Conservation (phyloP, 2,329 filamentous ascomycete species). For the Colletotrichum sp. region DNA sequence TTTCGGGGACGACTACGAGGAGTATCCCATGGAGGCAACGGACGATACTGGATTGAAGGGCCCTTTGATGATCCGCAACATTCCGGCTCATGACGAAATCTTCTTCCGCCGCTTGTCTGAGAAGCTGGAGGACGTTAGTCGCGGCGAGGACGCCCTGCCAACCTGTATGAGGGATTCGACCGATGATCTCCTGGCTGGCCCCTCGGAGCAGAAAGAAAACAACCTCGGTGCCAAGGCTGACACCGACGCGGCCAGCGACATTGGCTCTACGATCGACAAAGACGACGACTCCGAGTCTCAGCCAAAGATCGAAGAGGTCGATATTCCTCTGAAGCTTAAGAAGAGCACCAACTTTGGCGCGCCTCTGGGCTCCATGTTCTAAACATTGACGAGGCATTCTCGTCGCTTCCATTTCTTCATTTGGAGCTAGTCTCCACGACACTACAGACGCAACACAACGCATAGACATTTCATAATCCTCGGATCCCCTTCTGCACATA, state of each 20-base stretch:
- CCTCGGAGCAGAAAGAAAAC: slow-evolving; percentile 15
- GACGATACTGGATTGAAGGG: slow-evolving; percentile 55
- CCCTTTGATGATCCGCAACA: slow-evolving; percentile 60
- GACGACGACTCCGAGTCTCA: slow-evolving; percentile 28
- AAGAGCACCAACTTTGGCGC: slow-evolving; percentile 40
- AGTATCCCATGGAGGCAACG: slow-evolving; percentile 39
- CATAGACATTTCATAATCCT: neutral
- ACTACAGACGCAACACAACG: neutral
- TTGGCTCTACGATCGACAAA: slow-evolving; percentile 20
- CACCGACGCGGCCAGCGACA: slow-evolving; percentile 17
- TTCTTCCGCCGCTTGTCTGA: slow-evolving; percentile 56
- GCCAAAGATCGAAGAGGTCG: slow-evolving; percentile 37
- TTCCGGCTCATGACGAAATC: slow-evolving; percentile 59
- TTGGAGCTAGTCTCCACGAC: neutral
- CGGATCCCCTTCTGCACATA: slow-evolving; percentile 15
- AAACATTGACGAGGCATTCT: neutral
- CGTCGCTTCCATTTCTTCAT: neutral
- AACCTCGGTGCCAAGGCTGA: neutral
- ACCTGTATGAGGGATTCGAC: slow-evolving; percentile 43
- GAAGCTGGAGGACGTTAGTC: slow-evolving; percentile 56
- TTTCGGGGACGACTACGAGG: slow-evolving; percentile 19
- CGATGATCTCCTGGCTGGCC: slow-evolving; percentile 26
- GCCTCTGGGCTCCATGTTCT: slow-evolving; percentile 21
- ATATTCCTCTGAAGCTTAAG: slow-evolving; percentile 52
- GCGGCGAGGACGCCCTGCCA: slow-evolving; percentile 51